phyloP scores from a whole-genome alignment of 2,329 filamentous ascomycete genomes.

The Nannizziopsis barbatae region DNA sequence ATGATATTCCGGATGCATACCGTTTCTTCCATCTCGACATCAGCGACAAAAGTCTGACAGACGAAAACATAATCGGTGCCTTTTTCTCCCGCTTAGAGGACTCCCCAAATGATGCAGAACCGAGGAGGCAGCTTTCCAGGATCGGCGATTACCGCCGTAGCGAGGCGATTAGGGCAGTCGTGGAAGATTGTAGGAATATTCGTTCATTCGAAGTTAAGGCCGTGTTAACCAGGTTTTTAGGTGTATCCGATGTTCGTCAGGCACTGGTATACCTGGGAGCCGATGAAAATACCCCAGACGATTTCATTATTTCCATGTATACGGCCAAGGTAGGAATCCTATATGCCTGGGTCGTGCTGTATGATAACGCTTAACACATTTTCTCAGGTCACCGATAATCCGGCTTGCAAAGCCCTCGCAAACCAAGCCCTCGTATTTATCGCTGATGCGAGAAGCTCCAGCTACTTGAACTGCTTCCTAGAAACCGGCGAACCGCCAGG shows the following conservation, averaged over 20 bases:
- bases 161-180: slow-evolving; percentile 46
- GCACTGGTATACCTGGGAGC: slow-evolving; percentile 52
- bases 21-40: slow-evolving; percentile 46
- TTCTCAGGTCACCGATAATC: slow-evolving; percentile 41
- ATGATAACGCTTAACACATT: not conserved
- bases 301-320: slow-evolving; percentile 48
- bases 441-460: slow-evolving; percentile 47
- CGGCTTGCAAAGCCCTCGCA: slow-evolving; percentile 40
- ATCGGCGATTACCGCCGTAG: slow-evolving; percentile 51
- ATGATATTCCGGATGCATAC: slow-evolving; percentile 49
- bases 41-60: slow-evolving; percentile 37
- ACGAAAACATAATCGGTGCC: slow-evolving; percentile 51
- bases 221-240: slow-evolving; percentile 46
- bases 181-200: slow-evolving; percentile 40
- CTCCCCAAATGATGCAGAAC: slow-evolving; percentile 45
- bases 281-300: slow-evolving; percentile 40
- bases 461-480: slow-evolving; percentile 43
- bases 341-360: not conserved
- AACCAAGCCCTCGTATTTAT: slow-evolving; percentile 49
- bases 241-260: slow-evolving; percentile 32
- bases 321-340: slow-evolving; percentile 41
- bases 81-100: slow-evolving; percentile 51
- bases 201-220: not conserved
- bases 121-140: slow-evolving; percentile 46
- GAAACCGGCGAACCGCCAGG: slow-evolving; percentile 40